Evolutionary conservation across 352 stramenopile genomes (phyloP), one percentile per base, ranked within the genome.

Genomic region (Pythium apleroticum): DNA sequence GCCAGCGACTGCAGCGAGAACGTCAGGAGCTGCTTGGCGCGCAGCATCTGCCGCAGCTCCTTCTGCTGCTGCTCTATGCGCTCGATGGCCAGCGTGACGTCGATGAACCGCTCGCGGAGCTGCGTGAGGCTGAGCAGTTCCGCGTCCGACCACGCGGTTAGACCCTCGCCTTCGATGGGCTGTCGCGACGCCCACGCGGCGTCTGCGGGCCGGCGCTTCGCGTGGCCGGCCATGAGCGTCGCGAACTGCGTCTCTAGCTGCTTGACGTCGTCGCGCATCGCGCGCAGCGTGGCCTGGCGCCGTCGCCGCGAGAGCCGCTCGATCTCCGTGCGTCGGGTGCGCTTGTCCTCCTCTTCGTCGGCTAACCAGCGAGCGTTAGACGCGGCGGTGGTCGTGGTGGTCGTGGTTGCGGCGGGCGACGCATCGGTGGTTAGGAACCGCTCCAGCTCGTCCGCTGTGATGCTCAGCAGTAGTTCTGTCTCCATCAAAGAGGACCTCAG

Each of bases 211-310:
- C 43, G n/a, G 19, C 9, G 43, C 43, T 50, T 50, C 39, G 60
- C 52, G 60, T 66, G 49, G 49, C 39, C 20, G 14, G 55, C 28
- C 8, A 57, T 31, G 17, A 89, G 62, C n/a, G 49, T 50, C 57
- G 72, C 54, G 50, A 82, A 84, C 43, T 77, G 63, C 17, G 48
- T 65, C 60, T 87, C 76, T 19, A 89, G 68, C 37, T 60, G 52
- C 59, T 73, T 66, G 24, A 84, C 41, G 43, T 84, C 68, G 27
- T 71, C 67, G n/a, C 71, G 77, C 80, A 84, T 85, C 31, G 64
- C 57, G 19, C 50, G 58, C n/a, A 65, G 35, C 35, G 58, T 52
- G 4, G 48, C 37, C 60, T 66, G 60, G 11, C 66, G 57, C 17
- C 69, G 69, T 12, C 67, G 59, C 37, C 65, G 53, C 25, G 69